phyloP scores from a whole-genome alignment of 139 green algal species.

The Coccomyxa sp. region DNA sequence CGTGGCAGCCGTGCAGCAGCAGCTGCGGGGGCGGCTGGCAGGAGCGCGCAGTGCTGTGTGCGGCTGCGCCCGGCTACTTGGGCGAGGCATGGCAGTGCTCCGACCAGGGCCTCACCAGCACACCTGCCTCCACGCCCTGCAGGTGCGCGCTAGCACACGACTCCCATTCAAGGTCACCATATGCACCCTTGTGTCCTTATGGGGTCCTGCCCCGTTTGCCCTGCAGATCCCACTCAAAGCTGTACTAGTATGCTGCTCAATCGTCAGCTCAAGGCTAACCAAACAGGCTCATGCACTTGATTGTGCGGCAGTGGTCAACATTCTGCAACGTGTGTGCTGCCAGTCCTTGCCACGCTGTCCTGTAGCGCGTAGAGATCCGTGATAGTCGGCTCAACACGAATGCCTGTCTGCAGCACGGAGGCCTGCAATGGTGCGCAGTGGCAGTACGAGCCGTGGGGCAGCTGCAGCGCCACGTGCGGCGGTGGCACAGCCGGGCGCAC shows the following conservation, averaged over 20 bases:
- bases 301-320: not conserved
- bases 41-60: conserved; percentile 8
- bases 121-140: not conserved
- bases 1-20: not conserved
- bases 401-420: not conserved
- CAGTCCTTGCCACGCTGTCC: not conserved
- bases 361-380: not conserved
- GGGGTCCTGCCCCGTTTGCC: not conserved
- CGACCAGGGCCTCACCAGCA: not conserved
- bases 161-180: not conserved
- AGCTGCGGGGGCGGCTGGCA: conserved; percentile 5
- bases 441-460: conserved; percentile 23
- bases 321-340: not conserved
- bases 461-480: conserved; percentile 29
- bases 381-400: not conserved
- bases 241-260: not conserved
- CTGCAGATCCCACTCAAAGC: not conserved
- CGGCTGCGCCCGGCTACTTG: conserved; percentile 2
- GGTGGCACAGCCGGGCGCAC: conserved; percentile 14
- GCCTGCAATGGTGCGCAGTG: conserved; percentile 10
- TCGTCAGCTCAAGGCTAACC: not conserved
- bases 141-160: not conserved
- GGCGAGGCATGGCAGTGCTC: conserved; percentile 11
- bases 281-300: not conserved
- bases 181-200: not conserved